Base-by-base conservation (phyloP, 176 grass and related monocot species). In the Coix lacrymajobi region DNA sequence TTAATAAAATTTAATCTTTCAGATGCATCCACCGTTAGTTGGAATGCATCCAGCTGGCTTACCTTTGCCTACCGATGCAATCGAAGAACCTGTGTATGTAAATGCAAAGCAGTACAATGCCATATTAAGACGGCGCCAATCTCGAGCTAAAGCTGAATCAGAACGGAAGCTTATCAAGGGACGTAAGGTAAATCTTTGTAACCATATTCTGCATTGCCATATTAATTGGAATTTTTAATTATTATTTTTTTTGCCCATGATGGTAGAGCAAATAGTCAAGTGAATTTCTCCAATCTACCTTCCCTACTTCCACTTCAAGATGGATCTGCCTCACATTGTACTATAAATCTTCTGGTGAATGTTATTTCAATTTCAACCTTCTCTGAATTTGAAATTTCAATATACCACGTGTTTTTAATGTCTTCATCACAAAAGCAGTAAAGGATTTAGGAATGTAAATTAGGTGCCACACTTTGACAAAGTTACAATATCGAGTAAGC, bases 71-170 rank as follows among this genome's bases (percentile, higher is more conserved):
- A 92, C 87, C 34, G 90, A 92, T 88, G 89, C 92, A 36, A 84
- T 94, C 83, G 93, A 95, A 88, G 93, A 95, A 57, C 93, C 93
- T 78, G 90, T 95, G 3, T 95, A 88, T 92, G 93, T 95, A 36
- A 95, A 95, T 26, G 93, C 90, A 26, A 95, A 95, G 51, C 93
- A 95, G 70, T 92, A 95, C 76, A 91, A 95, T 81, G 93, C 90
- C 40, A 95, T 95, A 71, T 79, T 95, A 90, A 86, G 90, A 61
- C 90, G 90, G 8, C 87, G 93, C 7, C 93, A 95, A 54, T 92
- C 93, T 71, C 82, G 93, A 66, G 93, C 93, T 73, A 95, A 95
- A 95, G 90, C 93, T 84, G 93, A 95, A 76, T 88, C 87, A 52
- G 85, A 95, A 95, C 92, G 79, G 83, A 95, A 92, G 57, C 90